Evolutionary conservation across 2,329 filamentous ascomycete genomes (phyloP).

Genomic region (Epicoccum nigrum): DNA sequence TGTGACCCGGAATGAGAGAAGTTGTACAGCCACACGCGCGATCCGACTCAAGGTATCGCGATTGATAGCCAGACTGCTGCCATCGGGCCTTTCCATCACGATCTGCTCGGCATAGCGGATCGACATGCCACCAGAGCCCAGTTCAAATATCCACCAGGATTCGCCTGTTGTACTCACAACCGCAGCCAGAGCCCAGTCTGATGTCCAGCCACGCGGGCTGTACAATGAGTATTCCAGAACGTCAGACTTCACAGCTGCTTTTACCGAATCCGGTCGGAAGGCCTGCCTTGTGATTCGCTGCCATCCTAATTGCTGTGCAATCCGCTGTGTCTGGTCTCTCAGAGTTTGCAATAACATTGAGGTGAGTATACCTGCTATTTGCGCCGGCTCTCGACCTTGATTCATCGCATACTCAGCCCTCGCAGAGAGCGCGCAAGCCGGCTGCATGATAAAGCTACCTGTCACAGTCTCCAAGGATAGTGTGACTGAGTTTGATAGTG

Average conservation of each 20-base stretch:
- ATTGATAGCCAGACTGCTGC: conserved; percentile 28
- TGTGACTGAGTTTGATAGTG: conserved; percentile 60
- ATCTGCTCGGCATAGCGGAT: conserved; percentile 40
- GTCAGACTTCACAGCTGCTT: conserved; percentile 64
- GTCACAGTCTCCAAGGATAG: conserved; percentile 78
- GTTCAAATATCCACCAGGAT: conserved; percentile 47
- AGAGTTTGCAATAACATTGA: conserved; percentile 66
- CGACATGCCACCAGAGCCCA: conserved; percentile 29
- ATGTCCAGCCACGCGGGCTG: conserved; percentile 71
- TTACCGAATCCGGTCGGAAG: conserved; percentile 59
- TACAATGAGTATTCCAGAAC: conserved; percentile 73
- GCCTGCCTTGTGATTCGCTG: conserved; percentile 47
- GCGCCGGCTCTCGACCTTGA: conserved; percentile 60
- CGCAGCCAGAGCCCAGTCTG: conserved; percentile 74
- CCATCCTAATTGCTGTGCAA: conserved; percentile 71
- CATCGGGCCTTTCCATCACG: conserved; percentile 29
- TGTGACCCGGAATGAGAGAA: conserved; percentile 39
- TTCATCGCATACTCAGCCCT: conserved; percentile 71
- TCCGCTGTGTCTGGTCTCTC: conserved; percentile 65
- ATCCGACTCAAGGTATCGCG: conserved; percentile 41
- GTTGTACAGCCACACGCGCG: conserved; percentile 48
- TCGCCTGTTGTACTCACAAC: conserved; percentile 43
- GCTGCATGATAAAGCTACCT: conserved; percentile 74
- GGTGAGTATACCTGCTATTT: conserved; percentile 65
- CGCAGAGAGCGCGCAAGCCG: conserved; percentile 51